Evolutionary conservation across 148 eudicot genomes (phyloP).

Genomic region (Fagopyrum tataricum): DNA sequence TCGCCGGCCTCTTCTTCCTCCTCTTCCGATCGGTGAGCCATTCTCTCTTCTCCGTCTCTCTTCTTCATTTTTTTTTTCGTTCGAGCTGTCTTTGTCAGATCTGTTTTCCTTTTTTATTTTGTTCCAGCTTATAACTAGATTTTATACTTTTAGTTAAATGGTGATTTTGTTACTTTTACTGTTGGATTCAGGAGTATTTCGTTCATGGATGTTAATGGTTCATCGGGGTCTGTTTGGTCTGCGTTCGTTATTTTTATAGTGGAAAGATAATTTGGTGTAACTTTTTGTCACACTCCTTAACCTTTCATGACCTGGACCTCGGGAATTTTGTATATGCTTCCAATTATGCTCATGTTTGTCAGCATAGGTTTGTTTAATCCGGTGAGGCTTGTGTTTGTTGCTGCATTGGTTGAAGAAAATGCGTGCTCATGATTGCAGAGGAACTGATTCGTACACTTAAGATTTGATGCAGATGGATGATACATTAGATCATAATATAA

Average conservation of each 20-base stretch:
- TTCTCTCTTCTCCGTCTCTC: slow-evolving; percentile 1
- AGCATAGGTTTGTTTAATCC: not conserved
- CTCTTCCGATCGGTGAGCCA: slow-evolving; percentile 52
- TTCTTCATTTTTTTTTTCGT: not conserved
- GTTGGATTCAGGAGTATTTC: not conserved
- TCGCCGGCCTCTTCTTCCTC: slow-evolving; percentile 33
- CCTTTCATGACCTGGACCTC: not conserved
- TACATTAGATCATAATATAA: not conserved
- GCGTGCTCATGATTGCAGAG: not conserved
- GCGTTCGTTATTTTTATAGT: not conserved
- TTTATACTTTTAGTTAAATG: not conserved
- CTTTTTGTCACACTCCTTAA: not conserved
- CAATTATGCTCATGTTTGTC: not conserved
- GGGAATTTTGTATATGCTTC: not conserved
- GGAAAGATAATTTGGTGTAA: not conserved
- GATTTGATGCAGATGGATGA: no score
- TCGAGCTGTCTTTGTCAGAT: slow-evolving; percentile 10
- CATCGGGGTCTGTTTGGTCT: not conserved
- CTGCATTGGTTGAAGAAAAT: not conserved
- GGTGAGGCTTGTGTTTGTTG: not conserved
- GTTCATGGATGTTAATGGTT: not conserved
- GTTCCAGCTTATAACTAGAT: not conserved
- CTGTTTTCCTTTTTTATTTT: slow-evolving; percentile 2
- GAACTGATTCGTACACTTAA: no score
- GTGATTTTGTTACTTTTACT: not conserved